Evolutionary conservation across 495 filamentous ascomycete genomes (phyloP).

Genomic region (Bombardia bombarda): DNA sequence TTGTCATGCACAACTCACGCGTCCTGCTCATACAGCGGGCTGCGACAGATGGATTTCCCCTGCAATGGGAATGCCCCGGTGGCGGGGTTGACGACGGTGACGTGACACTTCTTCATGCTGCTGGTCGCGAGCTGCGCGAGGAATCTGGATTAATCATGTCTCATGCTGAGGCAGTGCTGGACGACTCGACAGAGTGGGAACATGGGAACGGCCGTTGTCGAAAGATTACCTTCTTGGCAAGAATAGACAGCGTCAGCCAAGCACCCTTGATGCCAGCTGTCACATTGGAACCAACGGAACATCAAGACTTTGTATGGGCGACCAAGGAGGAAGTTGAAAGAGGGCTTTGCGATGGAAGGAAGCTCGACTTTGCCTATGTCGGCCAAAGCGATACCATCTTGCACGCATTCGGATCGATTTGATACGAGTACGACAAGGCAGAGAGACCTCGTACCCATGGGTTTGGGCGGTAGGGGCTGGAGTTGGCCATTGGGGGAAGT

Average conservation of each 20-base stretch:
- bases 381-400: conserved; percentile 15
- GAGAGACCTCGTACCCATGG: no score
- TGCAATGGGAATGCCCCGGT: conserved; percentile 43
- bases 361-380: conserved; percentile 24
- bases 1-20: conserved; percentile 23
- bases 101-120: conserved; percentile 32
- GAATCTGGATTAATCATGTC: conserved; percentile 36
- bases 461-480: no score
- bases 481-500: no score
- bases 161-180: conserved; percentile 22
- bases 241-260: no score
- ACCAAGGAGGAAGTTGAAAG: conserved; percentile 23
- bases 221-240: conserved; percentile 30
- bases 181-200: conserved; percentile 11
- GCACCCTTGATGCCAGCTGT: conserved; percentile 20
- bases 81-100: conserved; percentile 37
- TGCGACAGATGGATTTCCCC: conserved; percentile 34
- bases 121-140: conserved; percentile 42
- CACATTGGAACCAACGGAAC: conserved; percentile 24
- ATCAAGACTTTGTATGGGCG: conserved; percentile 30
- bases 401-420: conserved; percentile 2
- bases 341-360: conserved; percentile 18
- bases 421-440: no score
- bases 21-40: conserved; percentile 42
- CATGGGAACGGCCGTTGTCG: conserved; percentile 16